These are phyloP conservation scores for Apiospora phragmitis DNA, from an alignment of 2,329 filamentous ascomycete genomes.

Conservation along the genomic window DNA sequence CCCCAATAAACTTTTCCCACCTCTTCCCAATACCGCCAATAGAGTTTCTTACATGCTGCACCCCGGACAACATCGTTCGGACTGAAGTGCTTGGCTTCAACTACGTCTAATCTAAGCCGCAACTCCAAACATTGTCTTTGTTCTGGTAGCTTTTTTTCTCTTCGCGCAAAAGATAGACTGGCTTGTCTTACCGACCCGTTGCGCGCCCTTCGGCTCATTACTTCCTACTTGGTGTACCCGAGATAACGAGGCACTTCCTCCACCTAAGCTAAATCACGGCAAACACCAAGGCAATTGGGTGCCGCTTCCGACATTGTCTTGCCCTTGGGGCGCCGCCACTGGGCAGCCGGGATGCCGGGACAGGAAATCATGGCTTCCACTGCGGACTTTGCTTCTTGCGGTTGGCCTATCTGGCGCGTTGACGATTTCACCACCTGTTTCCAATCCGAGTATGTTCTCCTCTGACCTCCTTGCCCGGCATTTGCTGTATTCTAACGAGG, in stretches of 20 bases:
- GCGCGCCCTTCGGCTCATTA: background rate
- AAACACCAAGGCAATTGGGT: background rate
- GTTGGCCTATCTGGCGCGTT: conserved; percentile 60
- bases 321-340: conserved; percentile 4
- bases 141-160: background rate
- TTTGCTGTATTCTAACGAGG: conserved; percentile 12
- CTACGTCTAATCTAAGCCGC: background rate
- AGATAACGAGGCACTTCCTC: background rate
- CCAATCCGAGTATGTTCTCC: conserved; percentile 62
- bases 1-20: background rate
- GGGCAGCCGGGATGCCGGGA: background rate
- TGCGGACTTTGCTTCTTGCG: conserved; percentile 49
- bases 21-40: background rate
- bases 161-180: background rate
- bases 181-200: background rate
- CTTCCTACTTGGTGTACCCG: background rate
- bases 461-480: background rate
- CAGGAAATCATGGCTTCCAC: background rate
- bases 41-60: background rate
- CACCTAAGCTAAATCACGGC: background rate
- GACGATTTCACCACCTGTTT: conserved; percentile 67
- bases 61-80: background rate
- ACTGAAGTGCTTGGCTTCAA: background rate
- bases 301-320: background rate
- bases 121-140: background rate